Evolutionary conservation across 2,329 filamentous ascomycete genomes (phyloP).

Genomic region (Clarireedia sp.): DNA sequence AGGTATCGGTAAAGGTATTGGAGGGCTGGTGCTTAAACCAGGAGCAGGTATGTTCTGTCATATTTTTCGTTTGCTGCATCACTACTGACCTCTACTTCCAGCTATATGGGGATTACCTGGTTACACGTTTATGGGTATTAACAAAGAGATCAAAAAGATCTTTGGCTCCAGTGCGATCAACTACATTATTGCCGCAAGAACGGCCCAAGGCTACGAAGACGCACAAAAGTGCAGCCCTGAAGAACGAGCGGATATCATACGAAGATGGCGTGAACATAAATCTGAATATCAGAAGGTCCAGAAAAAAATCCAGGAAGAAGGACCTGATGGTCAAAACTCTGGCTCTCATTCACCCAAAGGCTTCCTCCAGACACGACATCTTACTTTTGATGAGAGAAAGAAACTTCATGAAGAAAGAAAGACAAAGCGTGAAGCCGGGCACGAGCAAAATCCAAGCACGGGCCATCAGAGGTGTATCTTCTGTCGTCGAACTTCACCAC

Average conservation of each 20-base stretch:
- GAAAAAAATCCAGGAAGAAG: slow-evolving; percentile 28
- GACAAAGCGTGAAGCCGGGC: slow-evolving; percentile 23
- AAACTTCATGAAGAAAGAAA: slow-evolving; percentile 42
- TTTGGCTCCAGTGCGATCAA: slow-evolving; percentile 66
- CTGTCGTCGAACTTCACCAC: slow-evolving; percentile 17
- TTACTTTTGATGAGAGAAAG: slow-evolving; percentile 45
- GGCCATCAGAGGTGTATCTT: slow-evolving; percentile 20
- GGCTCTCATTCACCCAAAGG: slow-evolving; percentile 31
- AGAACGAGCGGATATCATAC: slow-evolving; percentile 57
- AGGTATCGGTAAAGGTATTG: slow-evolving; percentile 75
- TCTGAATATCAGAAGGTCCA: slow-evolving; percentile 32
- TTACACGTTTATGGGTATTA: slow-evolving; percentile 75
- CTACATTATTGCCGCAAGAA: slow-evolving; percentile 71
- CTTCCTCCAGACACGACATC: slow-evolving; percentile 41
- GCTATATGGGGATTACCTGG: slow-evolving; percentile 66
- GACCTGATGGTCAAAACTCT: slow-evolving; percentile 23
- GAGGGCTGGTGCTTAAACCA: slow-evolving; percentile 75
- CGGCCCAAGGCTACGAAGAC: slow-evolving; percentile 66
- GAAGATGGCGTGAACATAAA: slow-evolving; percentile 39
- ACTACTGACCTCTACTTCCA: slow-evolving; percentile 20
- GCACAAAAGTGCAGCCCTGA: slow-evolving; percentile 43
- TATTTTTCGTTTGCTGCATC: neutral
- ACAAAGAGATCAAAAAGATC: slow-evolving; percentile 65
- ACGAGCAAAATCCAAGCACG: slow-evolving; percentile 19
- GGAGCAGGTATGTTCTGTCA: slow-evolving; percentile 52